Conservation (phyloP, 495 filamentous ascomycete genomes). For the Beverwykella pulmonaria region DNA sequence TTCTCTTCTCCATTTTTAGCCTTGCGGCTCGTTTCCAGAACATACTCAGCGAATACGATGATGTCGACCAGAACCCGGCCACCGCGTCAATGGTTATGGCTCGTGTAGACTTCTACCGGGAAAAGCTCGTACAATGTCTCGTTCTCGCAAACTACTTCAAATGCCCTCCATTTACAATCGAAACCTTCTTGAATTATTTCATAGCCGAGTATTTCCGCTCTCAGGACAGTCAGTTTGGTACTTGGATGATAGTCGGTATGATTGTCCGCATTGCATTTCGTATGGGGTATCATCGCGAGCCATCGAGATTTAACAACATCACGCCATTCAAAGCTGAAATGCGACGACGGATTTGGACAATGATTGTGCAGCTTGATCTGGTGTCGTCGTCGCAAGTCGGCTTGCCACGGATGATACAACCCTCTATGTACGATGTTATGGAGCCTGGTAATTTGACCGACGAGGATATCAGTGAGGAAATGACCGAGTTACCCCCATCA, state of each 20-base stretch:
- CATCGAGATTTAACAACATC: slow-evolving; percentile 43
- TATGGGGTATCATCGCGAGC: slow-evolving; percentile 48
- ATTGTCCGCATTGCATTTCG: slow-evolving; percentile 39
- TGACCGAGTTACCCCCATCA: slow-evolving; percentile 37
- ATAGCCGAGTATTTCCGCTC: slow-evolving; percentile 26
- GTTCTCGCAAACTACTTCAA: slow-evolving; percentile 24
- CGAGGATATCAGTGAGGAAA: slow-evolving; percentile 46
- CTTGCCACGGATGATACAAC: slow-evolving; percentile 41
- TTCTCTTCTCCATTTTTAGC: slow-evolving; percentile 13
- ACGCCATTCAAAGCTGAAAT: slow-evolving; percentile 44
- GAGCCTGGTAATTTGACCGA: slow-evolving; percentile 46
- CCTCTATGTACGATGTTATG: slow-evolving; percentile 37
- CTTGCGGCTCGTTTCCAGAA: slow-evolving; percentile 17
- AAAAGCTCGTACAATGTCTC: slow-evolving; percentile 24
- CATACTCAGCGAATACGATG: slow-evolving; percentile 1
- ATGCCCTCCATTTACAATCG: slow-evolving; percentile 26
- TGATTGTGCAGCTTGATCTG: slow-evolving; percentile 44
- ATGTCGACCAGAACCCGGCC: neutral
- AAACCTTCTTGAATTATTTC: slow-evolving; percentile 23
- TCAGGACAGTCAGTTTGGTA: slow-evolving; percentile 22
- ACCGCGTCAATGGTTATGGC: neutral
- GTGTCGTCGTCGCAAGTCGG: slow-evolving; percentile 41
- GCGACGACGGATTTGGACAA: slow-evolving; percentile 42
- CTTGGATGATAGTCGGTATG: slow-evolving; percentile 23
- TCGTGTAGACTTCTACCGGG: slow-evolving; percentile 17